Conservation (phyloP, 1,139 yeast genomes). For the Suhomyces bokatorum region DNA sequence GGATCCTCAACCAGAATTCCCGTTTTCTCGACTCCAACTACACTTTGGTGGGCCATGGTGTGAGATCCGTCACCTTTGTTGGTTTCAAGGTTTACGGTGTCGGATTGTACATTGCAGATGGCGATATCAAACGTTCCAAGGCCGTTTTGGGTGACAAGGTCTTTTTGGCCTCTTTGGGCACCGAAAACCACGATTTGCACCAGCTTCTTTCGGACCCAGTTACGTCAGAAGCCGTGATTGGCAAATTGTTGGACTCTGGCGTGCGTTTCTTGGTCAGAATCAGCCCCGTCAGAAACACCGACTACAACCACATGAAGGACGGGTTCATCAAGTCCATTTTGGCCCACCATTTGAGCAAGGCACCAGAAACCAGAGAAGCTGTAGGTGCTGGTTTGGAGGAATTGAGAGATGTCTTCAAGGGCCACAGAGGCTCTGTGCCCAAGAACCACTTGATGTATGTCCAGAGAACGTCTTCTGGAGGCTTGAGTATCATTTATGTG, state of each 20-base stretch:
- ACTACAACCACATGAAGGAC: conserved; percentile 83
- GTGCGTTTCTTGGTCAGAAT: conserved; percentile 70
- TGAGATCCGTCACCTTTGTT: conserved; percentile 78
- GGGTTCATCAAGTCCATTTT: conserved; percentile 80
- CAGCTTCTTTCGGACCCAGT: conserved; percentile 30
- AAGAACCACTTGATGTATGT: conserved; percentile 60
- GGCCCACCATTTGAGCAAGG: conserved; percentile 51
- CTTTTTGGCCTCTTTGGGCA: conserved; percentile 11
- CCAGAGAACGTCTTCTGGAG: conserved; percentile 47
- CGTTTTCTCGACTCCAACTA: conserved; percentile 30
- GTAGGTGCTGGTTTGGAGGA: conserved; percentile 57
- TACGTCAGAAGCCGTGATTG: conserved; percentile 50
- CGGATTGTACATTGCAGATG: conserved; percentile 71
- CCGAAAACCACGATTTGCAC: conserved; percentile 15
- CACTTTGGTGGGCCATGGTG: conserved; percentile 73
- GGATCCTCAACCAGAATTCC: conserved; percentile 23
- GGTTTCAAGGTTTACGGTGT: conserved; percentile 84
- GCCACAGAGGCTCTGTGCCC: conserved; percentile 60
- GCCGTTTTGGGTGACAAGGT: conserved; percentile 34
- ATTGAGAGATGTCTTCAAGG: conserved; percentile 49
- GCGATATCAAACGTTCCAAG: conserved; percentile 52
- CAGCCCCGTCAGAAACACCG: conserved; percentile 86
- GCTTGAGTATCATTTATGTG: conserved; percentile 45
- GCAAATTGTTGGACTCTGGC: conserved; percentile 57
- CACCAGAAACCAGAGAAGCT: conserved; percentile 26